Conservation (phyloP, 208 protist species). For the Crithidia fasciculata region DNA sequence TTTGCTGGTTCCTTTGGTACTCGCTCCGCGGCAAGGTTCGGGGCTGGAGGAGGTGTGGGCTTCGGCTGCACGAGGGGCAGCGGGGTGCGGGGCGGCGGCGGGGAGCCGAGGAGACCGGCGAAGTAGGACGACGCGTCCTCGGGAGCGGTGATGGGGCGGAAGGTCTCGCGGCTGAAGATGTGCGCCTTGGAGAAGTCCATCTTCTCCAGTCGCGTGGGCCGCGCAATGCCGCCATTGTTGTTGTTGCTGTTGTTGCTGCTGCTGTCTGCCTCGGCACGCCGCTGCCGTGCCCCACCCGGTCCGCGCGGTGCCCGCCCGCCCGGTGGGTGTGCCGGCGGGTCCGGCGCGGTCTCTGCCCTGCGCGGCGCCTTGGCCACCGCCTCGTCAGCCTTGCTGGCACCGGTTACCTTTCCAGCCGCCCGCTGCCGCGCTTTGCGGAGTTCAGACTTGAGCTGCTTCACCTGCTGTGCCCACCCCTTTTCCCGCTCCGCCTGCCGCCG, state of each 20-base stretch:
- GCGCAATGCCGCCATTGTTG: constrained; percentile 1
- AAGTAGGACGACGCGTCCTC: constrained; percentile 36
- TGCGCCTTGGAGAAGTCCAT: constrained; percentile 62
- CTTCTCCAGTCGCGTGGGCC: constrained; percentile 34
- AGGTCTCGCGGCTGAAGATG: constrained; percentile 60
- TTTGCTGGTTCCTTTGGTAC: neutral
- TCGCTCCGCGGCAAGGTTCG: neutral
- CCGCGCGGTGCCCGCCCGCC: constrained; percentile 9
- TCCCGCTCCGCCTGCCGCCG: constrained; percentile 80
- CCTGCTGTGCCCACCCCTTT: constrained; percentile 83
- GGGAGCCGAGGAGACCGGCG: constrained; percentile 15
- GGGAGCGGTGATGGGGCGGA: constrained; percentile 77
- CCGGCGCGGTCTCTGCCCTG: constrained; percentile 83
- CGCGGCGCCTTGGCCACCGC: constrained; percentile 25
- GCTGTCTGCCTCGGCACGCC: neutral
- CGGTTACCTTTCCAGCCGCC: constrained; percentile 41
- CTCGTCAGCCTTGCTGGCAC: neutral
- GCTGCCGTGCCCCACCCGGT: constrained; percentile 8
- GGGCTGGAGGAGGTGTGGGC: neutral
- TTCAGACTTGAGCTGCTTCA: constrained; percentile 83
- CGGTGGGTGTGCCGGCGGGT: constrained; percentile 32
- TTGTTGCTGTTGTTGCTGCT: neutral
- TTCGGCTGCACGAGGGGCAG: constrained; percentile 16
- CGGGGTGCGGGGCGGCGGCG: constrained; percentile 15
- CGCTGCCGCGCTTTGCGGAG: constrained; percentile 75